Evolutionary conservation across 257 asterid species (phyloP).

Genomic region (Linaria vulgaris): DNA sequence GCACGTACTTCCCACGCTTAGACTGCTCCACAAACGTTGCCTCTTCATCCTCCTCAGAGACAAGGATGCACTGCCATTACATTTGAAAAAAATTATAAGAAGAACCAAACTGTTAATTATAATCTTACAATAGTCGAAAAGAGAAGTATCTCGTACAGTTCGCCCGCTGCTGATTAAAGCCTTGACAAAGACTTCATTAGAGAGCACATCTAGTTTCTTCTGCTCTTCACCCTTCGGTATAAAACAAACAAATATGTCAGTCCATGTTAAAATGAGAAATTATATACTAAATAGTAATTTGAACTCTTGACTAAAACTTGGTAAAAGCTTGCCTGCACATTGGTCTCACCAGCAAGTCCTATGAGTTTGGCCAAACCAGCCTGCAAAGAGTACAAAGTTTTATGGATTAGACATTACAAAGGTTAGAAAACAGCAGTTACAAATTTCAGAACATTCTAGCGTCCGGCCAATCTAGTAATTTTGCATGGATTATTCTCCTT

Average conservation of each 20-base stretch:
- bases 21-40: slow-evolving; percentile 81
- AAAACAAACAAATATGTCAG: slow-evolving; percentile 16
- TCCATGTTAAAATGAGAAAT: slow-evolving; percentile 8
- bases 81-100: slow-evolving; percentile 23
- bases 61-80: slow-evolving; percentile 78
- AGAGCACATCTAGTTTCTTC: slow-evolving; percentile 94
- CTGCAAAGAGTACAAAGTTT: slow-evolving; percentile 42
- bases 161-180: slow-evolving; percentile 95
- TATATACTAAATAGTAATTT: neutral
- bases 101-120: neutral
- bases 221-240: slow-evolving; percentile 84
- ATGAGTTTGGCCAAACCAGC: slow-evolving; percentile 96
- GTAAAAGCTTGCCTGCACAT: slow-evolving; percentile 66
- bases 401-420: slow-evolving; percentile 16
- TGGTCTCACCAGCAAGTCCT: slow-evolving; percentile 98
- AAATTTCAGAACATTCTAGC: slow-evolving; percentile 3
- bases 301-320: slow-evolving; percentile 3
- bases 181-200: slow-evolving; percentile 89
- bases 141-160: slow-evolving; percentile 52
- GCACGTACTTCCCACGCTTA: slow-evolving; percentile 67
- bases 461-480: no score
- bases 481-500: no score
- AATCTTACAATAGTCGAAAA: neutral
- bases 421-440: neutral
- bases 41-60: slow-evolving; percentile 94